phyloP scores from a whole-genome alignment of 2,329 filamentous ascomycete genomes.

The Pseudocercospora macadamiae region DNA sequence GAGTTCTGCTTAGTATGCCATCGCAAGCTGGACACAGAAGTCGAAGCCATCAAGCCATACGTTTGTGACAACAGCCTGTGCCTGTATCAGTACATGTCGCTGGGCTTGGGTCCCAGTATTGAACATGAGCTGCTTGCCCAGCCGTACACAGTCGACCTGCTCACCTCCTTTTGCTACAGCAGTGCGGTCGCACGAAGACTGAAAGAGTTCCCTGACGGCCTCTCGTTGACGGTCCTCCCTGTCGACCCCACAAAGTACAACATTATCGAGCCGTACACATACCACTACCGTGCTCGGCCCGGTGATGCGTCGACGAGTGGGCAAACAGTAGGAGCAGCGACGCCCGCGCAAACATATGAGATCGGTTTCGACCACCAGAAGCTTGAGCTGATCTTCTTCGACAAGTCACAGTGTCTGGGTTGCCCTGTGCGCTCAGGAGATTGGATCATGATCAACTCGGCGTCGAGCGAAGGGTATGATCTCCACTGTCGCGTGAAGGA shows the following conservation, averaged over 20 bases:
- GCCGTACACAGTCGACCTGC: constrained; percentile 80
- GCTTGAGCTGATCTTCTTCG: constrained; percentile 48
- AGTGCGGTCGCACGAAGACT: constrained; percentile 53
- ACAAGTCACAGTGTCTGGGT: constrained; percentile 16
- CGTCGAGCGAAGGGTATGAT: constrained; percentile 20
- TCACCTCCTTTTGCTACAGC: constrained; percentile 78
- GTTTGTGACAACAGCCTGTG: constrained; percentile 78
- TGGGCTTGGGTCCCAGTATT: constrained; percentile 83
- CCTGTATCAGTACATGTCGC: constrained; percentile 81
- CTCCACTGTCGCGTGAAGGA: constrained; percentile 57
- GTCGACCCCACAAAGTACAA: constrained; percentile 23
- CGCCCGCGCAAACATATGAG: constrained; percentile 21
- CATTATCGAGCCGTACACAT: not conserved
- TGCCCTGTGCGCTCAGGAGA: constrained; percentile 49
- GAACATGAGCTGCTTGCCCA: constrained; percentile 82
- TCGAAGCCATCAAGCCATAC: constrained; percentile 71
- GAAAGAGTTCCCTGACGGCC: constrained; percentile 59
- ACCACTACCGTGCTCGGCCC: constrained; percentile 1
- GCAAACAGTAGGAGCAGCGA: not conserved
- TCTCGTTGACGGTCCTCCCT: constrained; percentile 57
- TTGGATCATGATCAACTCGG: constrained; percentile 52
- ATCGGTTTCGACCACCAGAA: constrained; percentile 40
- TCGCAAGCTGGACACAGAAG: constrained; percentile 63
- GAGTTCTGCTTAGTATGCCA: constrained; percentile 89
- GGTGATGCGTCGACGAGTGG: not conserved